Base-by-base conservation (phyloP, 148 eudicot species). In the Tetragonia tetragonoides region DNA sequence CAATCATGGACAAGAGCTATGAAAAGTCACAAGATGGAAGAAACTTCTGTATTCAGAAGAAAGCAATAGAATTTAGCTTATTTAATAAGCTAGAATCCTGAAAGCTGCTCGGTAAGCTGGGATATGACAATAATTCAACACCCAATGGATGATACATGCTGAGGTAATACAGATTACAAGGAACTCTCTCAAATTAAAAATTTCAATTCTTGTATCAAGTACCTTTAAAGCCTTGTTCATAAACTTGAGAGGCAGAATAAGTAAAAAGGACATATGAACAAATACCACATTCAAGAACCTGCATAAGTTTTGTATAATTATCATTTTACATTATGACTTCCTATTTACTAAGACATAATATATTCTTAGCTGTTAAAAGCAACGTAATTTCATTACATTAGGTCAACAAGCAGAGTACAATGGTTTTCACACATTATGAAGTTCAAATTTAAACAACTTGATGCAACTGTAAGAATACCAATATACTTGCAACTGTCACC, bases 401-500 rank as follows among this genome's bases (percentile, higher is more conserved):
- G 38, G 53, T 54, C 47, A 34, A 56, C 42, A 54, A 54, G 21
- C 57, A 70, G 38, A 68, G 21, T 68, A 16, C 9, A 41, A n/a
- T 14, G 39, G 42, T 18, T 17, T 4, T n/a, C 15, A 23, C 49
- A 59, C 11, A 40, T 3, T 57, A 23, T 6, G n/a, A 17, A 53
- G 18, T n/a, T 53, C 17, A 40, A 15, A 56, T n/a, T 6, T 24
- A 54, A 11, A 9, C n/a, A 41, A 57, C 18, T 38, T 10, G 28
- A 69, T 56, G 44, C 40, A 60, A 68, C 40, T 34, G 37, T 18
- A 47, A 44, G 18, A 61, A 23, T 64, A 65, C 10, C 9, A 60
- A 12, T 49, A 34, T 41, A 79, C 20, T 71, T 38, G 53, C 72
- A 65, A 76, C 72, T 39, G 34, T 66, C 56, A 72, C 41, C 66